Evolutionary conservation across 306 rosid species (phyloP), one percentile per base, ranked within the genome.

Genomic region (Vigna mungo): DNA sequence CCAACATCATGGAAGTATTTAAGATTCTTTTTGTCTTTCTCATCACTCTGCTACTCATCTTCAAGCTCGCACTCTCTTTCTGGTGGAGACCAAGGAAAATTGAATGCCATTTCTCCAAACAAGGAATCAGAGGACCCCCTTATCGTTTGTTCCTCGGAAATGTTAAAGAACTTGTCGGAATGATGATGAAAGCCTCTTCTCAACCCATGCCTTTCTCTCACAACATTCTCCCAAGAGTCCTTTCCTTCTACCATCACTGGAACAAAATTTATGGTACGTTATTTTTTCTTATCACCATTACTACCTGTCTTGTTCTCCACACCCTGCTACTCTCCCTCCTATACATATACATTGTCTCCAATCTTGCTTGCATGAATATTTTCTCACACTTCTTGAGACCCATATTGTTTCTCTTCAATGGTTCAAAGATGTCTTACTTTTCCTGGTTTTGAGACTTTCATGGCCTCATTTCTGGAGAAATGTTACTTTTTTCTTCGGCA

Each of bases 31-130:
- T 61, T 10, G 9, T 84, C 14, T 80, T 44, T 51, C 43, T 80
- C 32, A 1, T 83, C 3, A 46, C 73, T 39, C 8, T 85, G 3
- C 67, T 89, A 1, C 13, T 89, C 6, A 59, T 49, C 54, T 53
- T 84, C 15, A 88, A 85, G 84, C 15, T 88, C 9, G 67, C 39
- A 4, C 85, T 84, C 62, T 15, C 82, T 13, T 71, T 91, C 4
- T 93, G 98, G 98, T 93, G 98, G 98, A 84, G 80, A n/a, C 98
- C 98, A 8, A 83, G 89, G 18, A 89, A 75, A 73, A 91, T 88
- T 8, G 88, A 88, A 75, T 36, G 25, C 2, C 98, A 89, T 85
- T 93, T 93, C 80, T 68, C 84, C 0, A 82, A 64, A 17, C 97
- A 91, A 82, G 98, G 98, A 59, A 91, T 93, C 48, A 80, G 89